Evolutionary conservation across 2,329 filamentous ascomycete genomes (phyloP).

Genomic region (Monilinia fructicola): DNA sequence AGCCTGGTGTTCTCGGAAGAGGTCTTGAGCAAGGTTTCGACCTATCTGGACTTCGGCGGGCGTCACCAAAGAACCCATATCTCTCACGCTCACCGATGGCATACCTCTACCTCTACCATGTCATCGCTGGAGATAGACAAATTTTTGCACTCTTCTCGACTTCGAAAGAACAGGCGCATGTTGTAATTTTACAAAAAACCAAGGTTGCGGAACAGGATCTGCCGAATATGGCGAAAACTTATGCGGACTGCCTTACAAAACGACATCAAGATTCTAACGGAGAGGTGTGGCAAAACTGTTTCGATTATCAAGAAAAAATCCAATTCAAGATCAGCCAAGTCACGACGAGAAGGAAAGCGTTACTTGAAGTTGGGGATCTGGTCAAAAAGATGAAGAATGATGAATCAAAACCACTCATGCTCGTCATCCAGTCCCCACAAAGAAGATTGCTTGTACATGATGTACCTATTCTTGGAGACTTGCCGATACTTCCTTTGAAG

Average conservation of each 20-base stretch:
- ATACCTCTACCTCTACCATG: constrained; percentile 91
- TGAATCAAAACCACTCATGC: constrained; percentile 73
- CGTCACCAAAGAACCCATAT: constrained; percentile 69
- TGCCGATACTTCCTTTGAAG: constrained; percentile 78
- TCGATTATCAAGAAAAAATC: constrained; percentile 83
- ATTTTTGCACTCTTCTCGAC: constrained; percentile 94
- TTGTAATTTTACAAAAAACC: constrained; percentile 82
- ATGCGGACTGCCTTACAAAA: constrained; percentile 70
- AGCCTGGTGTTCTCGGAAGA: constrained; percentile 86
- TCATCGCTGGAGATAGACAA: constrained; percentile 85
- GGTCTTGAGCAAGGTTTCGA: constrained; percentile 95
- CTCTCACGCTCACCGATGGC: constrained; percentile 71
- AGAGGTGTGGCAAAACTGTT: constrained; percentile 74
- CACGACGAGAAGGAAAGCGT: constrained; percentile 83
- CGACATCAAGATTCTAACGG: constrained; percentile 65
- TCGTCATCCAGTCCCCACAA: constrained; percentile 90
- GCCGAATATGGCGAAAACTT: constrained; percentile 88
- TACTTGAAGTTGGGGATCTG: constrained; percentile 82
- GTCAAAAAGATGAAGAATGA: constrained; percentile 90
- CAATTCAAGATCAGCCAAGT: constrained; percentile 85
- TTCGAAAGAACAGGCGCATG: constrained; percentile 72
- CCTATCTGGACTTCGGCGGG: constrained; percentile 69
- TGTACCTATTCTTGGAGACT: constrained; percentile 77
- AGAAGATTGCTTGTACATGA: constrained; percentile 79
- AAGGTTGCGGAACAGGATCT: constrained; percentile 77